Evolutionary conservation across 2,329 filamentous ascomycete species (phyloP).

Genomic region (Aureobasidium pullulans): DNA sequence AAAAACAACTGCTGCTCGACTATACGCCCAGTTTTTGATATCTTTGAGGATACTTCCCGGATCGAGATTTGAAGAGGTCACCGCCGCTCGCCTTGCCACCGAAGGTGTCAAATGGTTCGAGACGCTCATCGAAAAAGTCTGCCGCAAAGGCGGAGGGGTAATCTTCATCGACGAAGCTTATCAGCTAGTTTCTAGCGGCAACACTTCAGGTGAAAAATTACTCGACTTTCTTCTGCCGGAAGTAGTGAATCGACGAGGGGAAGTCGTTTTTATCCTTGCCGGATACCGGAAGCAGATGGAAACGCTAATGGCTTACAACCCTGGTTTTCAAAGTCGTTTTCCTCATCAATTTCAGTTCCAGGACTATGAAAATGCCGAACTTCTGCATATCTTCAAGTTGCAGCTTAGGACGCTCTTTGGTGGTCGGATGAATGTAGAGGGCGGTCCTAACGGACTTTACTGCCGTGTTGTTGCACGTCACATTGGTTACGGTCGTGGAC

Average conservation of each 20-base stretch:
- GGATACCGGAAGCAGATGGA: conserved; percentile 73
- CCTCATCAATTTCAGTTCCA: conserved; percentile 58
- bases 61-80: conserved; percentile 55
- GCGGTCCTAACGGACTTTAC: neutral
- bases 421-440: neutral
- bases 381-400: conserved; percentile 52
- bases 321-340: conserved; percentile 62
- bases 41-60: conserved; percentile 54
- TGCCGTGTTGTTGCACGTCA: neutral
- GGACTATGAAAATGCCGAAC: conserved; percentile 61
- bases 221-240: conserved; percentile 66
- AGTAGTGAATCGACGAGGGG: conserved; percentile 63
- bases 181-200: conserved; percentile 57
- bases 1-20: conserved; percentile 68
- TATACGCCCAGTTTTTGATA: conserved; percentile 60
- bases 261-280: conserved; percentile 64
- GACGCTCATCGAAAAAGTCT: conserved; percentile 49
- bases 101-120: conserved; percentile 53
- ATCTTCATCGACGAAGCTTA: conserved; percentile 77
- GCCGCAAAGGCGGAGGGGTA: conserved; percentile 56
- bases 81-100: conserved; percentile 59
- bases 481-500: neutral
- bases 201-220: conserved; percentile 50
- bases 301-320: conserved; percentile 66
- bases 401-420: conserved; percentile 48